Conservation (phyloP, 2,329 filamentous ascomycete genomes). For the Microdochium nivale region DNA sequence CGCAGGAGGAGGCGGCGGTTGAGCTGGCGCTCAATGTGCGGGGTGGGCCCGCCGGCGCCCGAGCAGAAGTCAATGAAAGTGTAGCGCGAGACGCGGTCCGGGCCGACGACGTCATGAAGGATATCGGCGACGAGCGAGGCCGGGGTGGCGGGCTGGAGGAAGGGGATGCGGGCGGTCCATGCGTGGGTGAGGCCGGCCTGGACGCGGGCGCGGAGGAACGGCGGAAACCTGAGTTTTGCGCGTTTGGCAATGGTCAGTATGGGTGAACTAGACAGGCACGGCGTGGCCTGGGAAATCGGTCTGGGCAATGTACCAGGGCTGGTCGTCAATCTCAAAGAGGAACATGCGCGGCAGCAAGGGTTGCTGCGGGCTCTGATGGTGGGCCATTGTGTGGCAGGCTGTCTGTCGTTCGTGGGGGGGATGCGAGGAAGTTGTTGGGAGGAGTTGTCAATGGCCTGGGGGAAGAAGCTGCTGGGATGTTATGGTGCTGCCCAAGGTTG, state of each 20-base stretch:
- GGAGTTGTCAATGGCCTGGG: constrained; percentile 1
- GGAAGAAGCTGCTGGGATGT: too few species aligned
- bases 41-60: constrained; percentile 64
- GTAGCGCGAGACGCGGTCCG: constrained; percentile 36
- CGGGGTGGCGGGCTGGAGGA: constrained; percentile 48
- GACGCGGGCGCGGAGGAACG: constrained; percentile 53
- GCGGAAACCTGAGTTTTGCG: constrained; percentile 46
- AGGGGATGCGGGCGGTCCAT: constrained; percentile 52
- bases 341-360: constrained; percentile 50
- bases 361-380: neutral
- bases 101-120: constrained; percentile 41
- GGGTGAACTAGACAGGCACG: neutral
- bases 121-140: constrained; percentile 51
- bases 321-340: constrained; percentile 60
- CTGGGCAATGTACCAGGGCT: constrained; percentile 43
- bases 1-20: constrained; percentile 33
- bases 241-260: constrained; percentile 2
- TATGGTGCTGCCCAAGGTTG: too few species aligned
- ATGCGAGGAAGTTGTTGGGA: constrained; percentile 7
- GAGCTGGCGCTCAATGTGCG: constrained; percentile 50
- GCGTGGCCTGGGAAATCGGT: neutral
- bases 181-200: constrained; percentile 56
- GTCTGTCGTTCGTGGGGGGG: constrained; percentile 9
- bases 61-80: constrained; percentile 70
- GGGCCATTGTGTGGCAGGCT: constrained; percentile 25